These are phyloP conservation scores for Aureobasidium lini DNA, from an alignment of 2,329 filamentous ascomycete species.

Conservation along the genomic window DNA sequence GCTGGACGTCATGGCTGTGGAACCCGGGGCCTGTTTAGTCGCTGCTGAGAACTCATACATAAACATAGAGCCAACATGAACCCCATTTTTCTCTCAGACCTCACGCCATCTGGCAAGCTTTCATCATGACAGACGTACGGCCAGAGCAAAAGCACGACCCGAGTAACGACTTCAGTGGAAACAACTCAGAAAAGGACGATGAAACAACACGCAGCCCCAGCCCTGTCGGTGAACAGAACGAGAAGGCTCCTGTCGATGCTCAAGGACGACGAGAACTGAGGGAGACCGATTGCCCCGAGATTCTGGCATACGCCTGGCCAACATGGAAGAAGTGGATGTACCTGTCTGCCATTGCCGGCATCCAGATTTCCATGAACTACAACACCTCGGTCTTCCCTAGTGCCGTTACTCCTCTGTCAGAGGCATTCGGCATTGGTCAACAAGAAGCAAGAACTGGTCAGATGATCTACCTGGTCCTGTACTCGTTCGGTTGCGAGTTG, in stretches of 20 bases:
- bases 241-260: slow-evolving; percentile 4
- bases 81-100: background rate
- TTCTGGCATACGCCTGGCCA: slow-evolving; percentile 39
- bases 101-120: background rate
- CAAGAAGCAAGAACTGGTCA: slow-evolving; percentile 67
- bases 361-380: slow-evolving; percentile 46
- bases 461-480: slow-evolving; percentile 69
- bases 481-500: slow-evolving; percentile 79
- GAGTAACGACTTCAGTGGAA: background rate
- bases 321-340: slow-evolving; percentile 42
- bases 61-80: slow-evolving; percentile 2
- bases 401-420: slow-evolving; percentile 37
- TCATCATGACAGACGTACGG: slow-evolving; percentile 13
- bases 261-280: slow-evolving; percentile 18
- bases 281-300: slow-evolving; percentile 21
- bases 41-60: background rate
- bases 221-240: slow-evolving; percentile 13
- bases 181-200: slow-evolving; percentile 10
- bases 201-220: slow-evolving; percentile 7
- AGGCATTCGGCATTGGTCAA: slow-evolving; percentile 59
- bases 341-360: slow-evolving; percentile 38
- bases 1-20: slow-evolving; percentile 10
- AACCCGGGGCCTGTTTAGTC: slow-evolving; percentile 1
- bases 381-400: slow-evolving; percentile 45
- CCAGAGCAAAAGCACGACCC: background rate